These are phyloP conservation scores for Kurtzmaniella natalensis DNA, from an alignment of 1,139 yeast genomes.

Conservation along the genomic window DNA sequence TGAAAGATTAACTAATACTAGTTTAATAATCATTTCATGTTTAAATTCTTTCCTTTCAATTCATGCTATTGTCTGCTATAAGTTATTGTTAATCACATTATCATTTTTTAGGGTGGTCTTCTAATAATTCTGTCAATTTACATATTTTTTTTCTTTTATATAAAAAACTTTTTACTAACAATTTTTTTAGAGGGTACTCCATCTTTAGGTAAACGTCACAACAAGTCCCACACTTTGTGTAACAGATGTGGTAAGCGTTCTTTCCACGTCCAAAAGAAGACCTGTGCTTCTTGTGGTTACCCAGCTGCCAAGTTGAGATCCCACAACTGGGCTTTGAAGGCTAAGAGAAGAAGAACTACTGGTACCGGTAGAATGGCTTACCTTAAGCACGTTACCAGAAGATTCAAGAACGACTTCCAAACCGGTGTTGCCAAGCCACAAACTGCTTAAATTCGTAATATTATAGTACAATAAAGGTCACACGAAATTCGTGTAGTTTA, in stretches of 20 bases:
- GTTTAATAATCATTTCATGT: too few species aligned
- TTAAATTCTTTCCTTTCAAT: too few species aligned
- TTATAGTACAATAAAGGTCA: conserved; percentile 10
- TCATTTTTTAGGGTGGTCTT: too few species aligned
- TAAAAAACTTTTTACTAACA: conserved; percentile 7
- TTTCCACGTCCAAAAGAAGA: conserved; percentile 98
- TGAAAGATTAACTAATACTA: too few species aligned
- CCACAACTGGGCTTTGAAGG: conserved; percentile 99
- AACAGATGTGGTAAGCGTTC: conserved; percentile 99
- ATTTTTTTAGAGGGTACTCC: conserved; percentile 96
- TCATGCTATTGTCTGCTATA: too few species aligned
- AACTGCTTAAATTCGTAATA: conserved; percentile 28
- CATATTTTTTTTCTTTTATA: conserved; percentile 10
- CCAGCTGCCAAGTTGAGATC: conserved; percentile 99
- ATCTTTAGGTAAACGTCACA: conserved; percentile 99
- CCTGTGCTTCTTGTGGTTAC: conserved; percentile 98
- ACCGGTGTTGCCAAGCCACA: conserved; percentile 70
- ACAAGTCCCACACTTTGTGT: conserved; percentile 99
- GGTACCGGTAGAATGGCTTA: conserved; percentile 99
- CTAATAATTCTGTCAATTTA: conserved; percentile 12
- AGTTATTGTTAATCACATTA: too few species aligned
- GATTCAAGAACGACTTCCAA: conserved; percentile 99
- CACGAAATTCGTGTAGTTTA: conserved; percentile 1
- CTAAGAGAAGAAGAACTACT: conserved; percentile 99
- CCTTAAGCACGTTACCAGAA: conserved; percentile 95